Conservation (phyloP, 768 basidiomycete species). For the Lactarius hatsudake region DNA sequence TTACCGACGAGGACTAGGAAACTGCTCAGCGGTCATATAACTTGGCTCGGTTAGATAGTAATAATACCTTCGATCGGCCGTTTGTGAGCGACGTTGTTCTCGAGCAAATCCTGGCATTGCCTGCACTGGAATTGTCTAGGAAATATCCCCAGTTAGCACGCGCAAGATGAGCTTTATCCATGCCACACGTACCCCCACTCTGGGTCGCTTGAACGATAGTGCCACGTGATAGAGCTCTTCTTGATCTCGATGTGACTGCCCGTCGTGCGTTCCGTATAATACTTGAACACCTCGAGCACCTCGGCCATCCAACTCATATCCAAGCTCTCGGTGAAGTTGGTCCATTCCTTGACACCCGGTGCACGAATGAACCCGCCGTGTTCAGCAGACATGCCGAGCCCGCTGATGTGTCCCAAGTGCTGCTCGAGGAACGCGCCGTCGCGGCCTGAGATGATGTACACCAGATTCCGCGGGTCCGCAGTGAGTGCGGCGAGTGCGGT, state of each 20-base stretch:
- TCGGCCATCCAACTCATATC: conserved; percentile 99
- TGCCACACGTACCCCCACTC: conserved; percentile 80
- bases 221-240: conserved; percentile 98
- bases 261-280: conserved; percentile 95
- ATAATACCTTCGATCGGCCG: conserved; percentile 86
- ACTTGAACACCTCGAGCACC: conserved; percentile 92
- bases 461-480: conserved; percentile 81
- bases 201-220: conserved; percentile 89
- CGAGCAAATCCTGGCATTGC: conserved; percentile 93
- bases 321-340: conserved; percentile 83
- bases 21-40: neutral
- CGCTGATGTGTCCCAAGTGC: conserved; percentile 80
- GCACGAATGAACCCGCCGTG: conserved; percentile 90
- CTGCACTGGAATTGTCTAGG: conserved; percentile 86
- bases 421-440: conserved; percentile 90
- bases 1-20: conserved; percentile 85
- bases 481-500: conserved; percentile 69
- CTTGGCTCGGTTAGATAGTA: neutral
- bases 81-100: conserved; percentile 90
- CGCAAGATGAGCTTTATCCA: neutral
- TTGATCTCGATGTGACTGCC: conserved; percentile 97
- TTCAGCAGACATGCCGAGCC: conserved; percentile 91
- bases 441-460: conserved; percentile 97
- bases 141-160: neutral
- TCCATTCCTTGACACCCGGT: conserved; percentile 67